These are phyloP conservation scores for Chalaropsis thielavioides DNA, from an alignment of 2,329 filamentous ascomycete species.

Conservation along the genomic window DNA sequence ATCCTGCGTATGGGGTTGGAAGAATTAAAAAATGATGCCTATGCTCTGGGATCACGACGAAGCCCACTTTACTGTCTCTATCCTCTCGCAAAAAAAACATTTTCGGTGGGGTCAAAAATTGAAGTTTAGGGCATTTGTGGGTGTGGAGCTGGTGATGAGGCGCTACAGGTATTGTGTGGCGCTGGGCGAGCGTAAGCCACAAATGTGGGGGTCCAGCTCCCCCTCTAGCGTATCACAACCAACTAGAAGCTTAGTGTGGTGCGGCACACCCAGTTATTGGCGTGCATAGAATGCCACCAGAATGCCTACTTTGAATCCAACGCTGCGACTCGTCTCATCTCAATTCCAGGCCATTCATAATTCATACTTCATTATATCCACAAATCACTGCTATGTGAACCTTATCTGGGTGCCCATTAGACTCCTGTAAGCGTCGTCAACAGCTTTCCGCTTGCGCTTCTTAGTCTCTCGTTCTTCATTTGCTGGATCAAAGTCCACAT, in stretches of 20 bases:
- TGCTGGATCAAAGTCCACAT: constrained; percentile 28
- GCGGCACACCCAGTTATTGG: no score
- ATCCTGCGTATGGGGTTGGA: constrained; percentile 58
- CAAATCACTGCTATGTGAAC: not conserved
- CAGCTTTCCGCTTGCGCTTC: constrained; percentile 54
- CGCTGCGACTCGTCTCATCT: not conserved
- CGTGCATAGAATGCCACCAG: not conserved
- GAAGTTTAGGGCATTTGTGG: constrained; percentile 15
- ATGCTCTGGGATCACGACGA: not conserved
- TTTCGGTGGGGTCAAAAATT: constrained; percentile 4
- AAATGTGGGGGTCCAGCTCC: not conserved
- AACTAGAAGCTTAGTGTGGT: not conserved
- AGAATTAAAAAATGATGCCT: constrained; percentile 14
- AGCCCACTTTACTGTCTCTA: constrained; percentile 9
- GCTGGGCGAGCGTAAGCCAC: not conserved
- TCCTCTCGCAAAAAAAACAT: not conserved
- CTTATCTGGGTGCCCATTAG: constrained; percentile 36
- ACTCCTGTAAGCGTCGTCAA: constrained; percentile 67
- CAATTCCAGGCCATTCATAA: not conserved
- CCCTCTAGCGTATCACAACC: not conserved
- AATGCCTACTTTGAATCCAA: not conserved
- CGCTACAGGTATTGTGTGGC: not conserved
- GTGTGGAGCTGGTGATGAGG: constrained; percentile 11
- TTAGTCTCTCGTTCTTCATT: constrained; percentile 29
- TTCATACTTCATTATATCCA: not conserved